A percentile compares a stretch with the other conserved stretches of the same genome.
Conservation (phyloP, 768 basidiomycete species). For the Hypsizygus marmoreus region DNA sequence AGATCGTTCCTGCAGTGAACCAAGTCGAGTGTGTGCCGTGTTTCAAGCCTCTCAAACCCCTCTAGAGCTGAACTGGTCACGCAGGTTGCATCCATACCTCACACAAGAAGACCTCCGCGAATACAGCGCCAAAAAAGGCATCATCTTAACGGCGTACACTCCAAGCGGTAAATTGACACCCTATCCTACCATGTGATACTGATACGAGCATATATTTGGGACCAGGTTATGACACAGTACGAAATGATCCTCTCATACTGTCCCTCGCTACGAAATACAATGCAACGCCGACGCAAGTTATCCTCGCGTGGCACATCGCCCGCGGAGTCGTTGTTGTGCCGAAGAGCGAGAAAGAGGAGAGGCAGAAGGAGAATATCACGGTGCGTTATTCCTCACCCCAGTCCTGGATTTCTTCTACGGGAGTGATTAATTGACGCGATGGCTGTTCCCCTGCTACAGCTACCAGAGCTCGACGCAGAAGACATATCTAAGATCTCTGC, state of each 20-base stretch:
- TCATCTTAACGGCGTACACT: conserved; percentile 49
- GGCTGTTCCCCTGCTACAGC: conserved; percentile 21
- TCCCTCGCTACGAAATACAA: conserved; percentile 50
- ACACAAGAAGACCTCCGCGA: conserved; percentile 46
- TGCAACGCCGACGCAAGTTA: conserved; percentile 47
- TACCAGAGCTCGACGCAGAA: conserved; percentile 36
- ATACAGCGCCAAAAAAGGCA: conserved; percentile 51
- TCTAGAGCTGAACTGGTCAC: background rate
- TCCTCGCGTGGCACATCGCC: conserved; percentile 53
- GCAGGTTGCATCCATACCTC: conserved; percentile 53
- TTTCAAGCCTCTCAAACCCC: background rate
- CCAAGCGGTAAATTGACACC: conserved; percentile 39
- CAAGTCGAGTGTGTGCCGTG: conserved; percentile 49
- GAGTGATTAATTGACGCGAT: background rate
- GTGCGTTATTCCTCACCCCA: conserved; percentile 34
- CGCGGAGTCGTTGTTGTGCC: conserved; percentile 46
- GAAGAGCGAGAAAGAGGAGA: conserved; percentile 45
- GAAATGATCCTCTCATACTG: conserved; percentile 45
- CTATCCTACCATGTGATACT: background rate
- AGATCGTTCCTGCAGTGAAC: conserved; percentile 47
- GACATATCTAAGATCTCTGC: conserved; percentile 47
- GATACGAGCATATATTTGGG: background rate
- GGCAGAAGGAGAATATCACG: conserved; percentile 52
- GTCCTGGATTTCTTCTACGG: background rate
- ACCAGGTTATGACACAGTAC: conserved; percentile 44